Evolutionary conservation across 2,329 filamentous ascomycete genomes (phyloP), one percentile per base, ranked within the genome.

Genomic region (Epichloe baconii): DNA sequence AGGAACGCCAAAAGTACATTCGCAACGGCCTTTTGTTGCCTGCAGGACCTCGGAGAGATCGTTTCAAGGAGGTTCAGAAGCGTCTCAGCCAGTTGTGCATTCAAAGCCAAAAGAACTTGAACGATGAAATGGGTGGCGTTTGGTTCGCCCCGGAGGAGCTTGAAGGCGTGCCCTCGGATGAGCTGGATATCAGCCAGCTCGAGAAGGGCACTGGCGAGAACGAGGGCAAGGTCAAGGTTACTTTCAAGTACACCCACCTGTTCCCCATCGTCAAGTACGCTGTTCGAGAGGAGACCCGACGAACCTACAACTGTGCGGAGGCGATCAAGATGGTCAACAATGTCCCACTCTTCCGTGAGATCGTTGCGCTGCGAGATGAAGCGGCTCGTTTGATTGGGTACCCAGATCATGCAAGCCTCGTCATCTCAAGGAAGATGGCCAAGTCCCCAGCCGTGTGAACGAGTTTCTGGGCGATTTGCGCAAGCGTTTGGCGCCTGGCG

Each of bases 31-130:
- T 93, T 45, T 80, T 80, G 3, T 71, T 93, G 47, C 82, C 85
- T 1, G 78, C 79, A 23, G 86, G 85, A 1, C 71, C 76, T 4
- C 73, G 88, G 69, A 72, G 86, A 55, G 86, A 89, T 59, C 79
- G 86, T 44, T 91, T 91, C 76, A 91, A 89, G 73, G 85, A 85
- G 66, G 89, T 91, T 69, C 87, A 88, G 77, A 87, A 88, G 74
- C 73, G 85, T 12, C 71, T 93, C 51, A 86, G 82, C 57, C 78
- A 85, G 64, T 77, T 91, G 58, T 75, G 78, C 61, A 89, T 90
- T 53, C 74, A 81, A 52, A 88, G 88, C 67, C 80, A 85, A 62
- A 89, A 88, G 72, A 86, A 85, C 59, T 71, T 91, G 53, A 90
- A 90, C 61, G 86, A 91, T 66, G 87, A 93, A 69, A 83, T 83